These are phyloP conservation scores for Pseudogymnoascus pannorum DNA, from an alignment of 2,329 filamentous ascomycete species.

Conservation along the genomic window DNA sequence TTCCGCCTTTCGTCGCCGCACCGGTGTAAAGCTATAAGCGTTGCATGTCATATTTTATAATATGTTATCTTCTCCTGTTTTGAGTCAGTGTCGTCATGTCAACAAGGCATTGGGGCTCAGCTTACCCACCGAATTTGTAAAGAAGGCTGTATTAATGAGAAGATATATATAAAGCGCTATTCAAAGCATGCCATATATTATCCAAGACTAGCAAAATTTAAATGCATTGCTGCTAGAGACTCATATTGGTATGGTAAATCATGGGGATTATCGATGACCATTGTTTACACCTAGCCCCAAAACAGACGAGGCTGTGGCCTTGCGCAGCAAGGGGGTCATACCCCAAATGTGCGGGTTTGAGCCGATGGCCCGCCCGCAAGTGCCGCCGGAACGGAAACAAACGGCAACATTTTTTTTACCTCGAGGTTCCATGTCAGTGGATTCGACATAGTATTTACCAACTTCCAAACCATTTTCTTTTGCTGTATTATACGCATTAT, in stretches of 20 bases:
- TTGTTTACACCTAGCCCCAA: neutral
- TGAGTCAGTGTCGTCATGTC: neutral
- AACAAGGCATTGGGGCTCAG: neutral
- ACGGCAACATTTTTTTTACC: slow-evolving; percentile 9
- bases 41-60: neutral
- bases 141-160: neutral
- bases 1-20: slow-evolving; percentile 19
- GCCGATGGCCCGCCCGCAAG: slow-evolving; percentile 6
- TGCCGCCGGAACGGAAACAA: slow-evolving; percentile 7
- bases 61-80: neutral
- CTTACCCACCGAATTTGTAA: neutral
- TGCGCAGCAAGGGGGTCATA: neutral
- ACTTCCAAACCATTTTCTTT: slow-evolving; percentile 10
- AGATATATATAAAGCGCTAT: slow-evolving; percentile 5
- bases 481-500: slow-evolving; percentile 11
- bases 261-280: neutral
- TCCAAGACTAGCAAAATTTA: neutral
- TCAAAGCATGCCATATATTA: slow-evolving; percentile 7
- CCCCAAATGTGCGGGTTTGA: slow-evolving; percentile 5
- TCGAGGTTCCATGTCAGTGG: slow-evolving; percentile 2
- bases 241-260: neutral
- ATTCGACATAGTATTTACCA: slow-evolving; percentile 7
- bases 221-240: neutral
- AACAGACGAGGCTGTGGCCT: slow-evolving; percentile 5
- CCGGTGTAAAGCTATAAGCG: slow-evolving; percentile 23